Percentiles rank a stretch among this genome's conserved stretches.
These are phyloP conservation scores for Oryza glaberrima DNA, from an alignment of 176 grass and related monocot species.

Conservation along the genomic window DNA sequence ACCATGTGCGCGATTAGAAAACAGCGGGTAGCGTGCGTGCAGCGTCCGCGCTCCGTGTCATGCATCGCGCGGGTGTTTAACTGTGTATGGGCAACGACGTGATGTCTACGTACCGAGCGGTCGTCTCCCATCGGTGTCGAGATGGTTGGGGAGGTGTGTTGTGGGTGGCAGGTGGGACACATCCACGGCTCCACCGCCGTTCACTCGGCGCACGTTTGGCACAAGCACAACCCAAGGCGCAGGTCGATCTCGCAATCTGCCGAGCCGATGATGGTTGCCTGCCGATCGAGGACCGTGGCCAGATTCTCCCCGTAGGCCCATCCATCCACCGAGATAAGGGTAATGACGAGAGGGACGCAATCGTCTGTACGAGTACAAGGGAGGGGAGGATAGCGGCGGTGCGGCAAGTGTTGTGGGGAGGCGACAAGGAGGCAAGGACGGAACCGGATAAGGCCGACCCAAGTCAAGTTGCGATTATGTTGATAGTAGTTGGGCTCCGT, in stretches of 20 bases:
- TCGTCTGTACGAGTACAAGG: not conserved
- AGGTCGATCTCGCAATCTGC: not conserved
- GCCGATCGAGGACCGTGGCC: not conserved
- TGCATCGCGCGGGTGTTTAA: not conserved
- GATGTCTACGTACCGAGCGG: not conserved
- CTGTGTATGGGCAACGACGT: not conserved
- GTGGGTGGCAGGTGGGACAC: not conserved
- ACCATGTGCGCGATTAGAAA: slow-evolving; percentile 7
- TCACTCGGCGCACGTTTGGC: not conserved
- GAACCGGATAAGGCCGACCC: not conserved
- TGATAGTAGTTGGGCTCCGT: too few relatives aligned
- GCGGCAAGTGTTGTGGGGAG: too few relatives aligned
- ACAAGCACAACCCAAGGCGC: too few relatives aligned
- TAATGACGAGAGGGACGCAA: too few relatives aligned
- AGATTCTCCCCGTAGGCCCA: not conserved
- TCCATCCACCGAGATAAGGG: not conserved
- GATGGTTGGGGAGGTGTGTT: not conserved
- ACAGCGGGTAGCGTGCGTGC: not conserved
- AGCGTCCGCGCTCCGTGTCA: not conserved
- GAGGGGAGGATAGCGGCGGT: too few relatives aligned
- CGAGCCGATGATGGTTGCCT: not conserved
- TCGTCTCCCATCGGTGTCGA: not conserved
- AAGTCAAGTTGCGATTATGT: not conserved
- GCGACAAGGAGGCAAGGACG: not conserved
- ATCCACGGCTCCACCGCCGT: not conserved